Evolutionary conservation across 2,329 filamentous ascomycete genomes (phyloP), one percentile per base, ranked within the genome.

Genomic region (Neonectria sp.): DNA sequence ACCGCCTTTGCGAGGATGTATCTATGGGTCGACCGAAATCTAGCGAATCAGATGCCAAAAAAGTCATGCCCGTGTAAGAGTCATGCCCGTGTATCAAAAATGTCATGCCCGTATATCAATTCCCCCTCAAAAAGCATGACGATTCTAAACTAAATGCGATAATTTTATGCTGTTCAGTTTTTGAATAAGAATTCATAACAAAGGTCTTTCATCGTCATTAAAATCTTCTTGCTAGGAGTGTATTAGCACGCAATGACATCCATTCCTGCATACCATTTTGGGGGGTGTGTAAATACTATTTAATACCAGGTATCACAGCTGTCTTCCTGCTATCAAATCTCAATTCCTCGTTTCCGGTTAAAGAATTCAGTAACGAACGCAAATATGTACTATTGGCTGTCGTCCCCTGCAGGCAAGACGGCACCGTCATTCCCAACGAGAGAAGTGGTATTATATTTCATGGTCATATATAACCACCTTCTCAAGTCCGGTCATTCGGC

Each of bases 1-100:
- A 43, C 40, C 40, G 40, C 40, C 40, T n/a, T 43, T n/a, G 40
- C 40, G 40, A 43, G 40, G 40, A 43, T 43, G 40, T 43, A 43
- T 43, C 17, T 43, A 43, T 43, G 40, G 40, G 40, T 43, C 40
- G 40, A 15, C 40, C 15, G 40, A 43, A 43, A 43, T 43, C 40
- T 43, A 43, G 15, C 40, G 40, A 43, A 40, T n/a, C n/a, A n/a
- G n/a, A n/a, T n/a, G n/a, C n/a, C n/a, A n/a, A n/a, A n/a, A n/a
- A n/a, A n/a, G n/a, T n/a, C n/a, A n/a, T n/a, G n/a, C n/a, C n/a
- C n/a, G n/a, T n/a, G n/a, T n/a, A n/a, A n/a, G n/a, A n/a, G 35
- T 40, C 35, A 40, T 40, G 35, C 35, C 35, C 4, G 35, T 40
- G 35, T 15, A 11, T 15, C 11, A n/a, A n/a, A n/a, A n/a, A n/a